These are phyloP conservation scores for Chimonanthus salicifolius DNA, from an alignment of 164 flowering plant genomes.

Conservation along the genomic window DNA sequence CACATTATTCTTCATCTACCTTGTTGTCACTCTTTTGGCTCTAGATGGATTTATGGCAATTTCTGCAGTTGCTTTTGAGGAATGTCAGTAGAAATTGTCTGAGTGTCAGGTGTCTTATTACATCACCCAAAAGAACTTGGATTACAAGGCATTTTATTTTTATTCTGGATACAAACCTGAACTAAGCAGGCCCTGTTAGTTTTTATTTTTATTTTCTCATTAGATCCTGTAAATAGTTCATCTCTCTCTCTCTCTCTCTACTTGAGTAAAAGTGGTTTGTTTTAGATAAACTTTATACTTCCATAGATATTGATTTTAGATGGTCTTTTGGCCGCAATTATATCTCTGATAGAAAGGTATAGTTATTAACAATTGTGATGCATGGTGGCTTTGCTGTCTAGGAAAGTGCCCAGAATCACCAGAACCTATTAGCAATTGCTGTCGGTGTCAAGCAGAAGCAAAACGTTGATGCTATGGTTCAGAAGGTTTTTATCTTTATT, in stretches of 20 bases:
- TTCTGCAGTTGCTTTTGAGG: background rate
- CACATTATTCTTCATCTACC: no score
- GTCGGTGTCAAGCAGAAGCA: slow-evolving; percentile 80
- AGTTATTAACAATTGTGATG: background rate
- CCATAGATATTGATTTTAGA: background rate
- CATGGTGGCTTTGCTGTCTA: slow-evolving; percentile 20
- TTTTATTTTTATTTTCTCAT: background rate
- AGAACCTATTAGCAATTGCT: slow-evolving; percentile 76
- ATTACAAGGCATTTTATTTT: background rate
- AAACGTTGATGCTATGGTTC: slow-evolving; percentile 71
- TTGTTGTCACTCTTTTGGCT: no score
- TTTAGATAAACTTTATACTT: background rate
- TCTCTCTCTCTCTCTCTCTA: background rate
- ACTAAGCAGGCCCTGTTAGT: background rate
- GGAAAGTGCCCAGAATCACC: slow-evolving; percentile 32
- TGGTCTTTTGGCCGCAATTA: background rate
- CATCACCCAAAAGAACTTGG: background rate
- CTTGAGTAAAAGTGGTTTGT: background rate
- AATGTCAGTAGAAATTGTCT: background rate
- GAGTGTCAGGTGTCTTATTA: background rate
- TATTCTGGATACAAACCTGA: no score
- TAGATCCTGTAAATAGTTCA: background rate
- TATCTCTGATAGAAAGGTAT: background rate
- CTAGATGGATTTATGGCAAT: background rate
- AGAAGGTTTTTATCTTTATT: slow-evolving; percentile 56